Evolutionary conservation across 805 yeast species (phyloP), one percentile per base, ranked within the genome.

Genomic region (Yamadazyma phyllophila): DNA sequence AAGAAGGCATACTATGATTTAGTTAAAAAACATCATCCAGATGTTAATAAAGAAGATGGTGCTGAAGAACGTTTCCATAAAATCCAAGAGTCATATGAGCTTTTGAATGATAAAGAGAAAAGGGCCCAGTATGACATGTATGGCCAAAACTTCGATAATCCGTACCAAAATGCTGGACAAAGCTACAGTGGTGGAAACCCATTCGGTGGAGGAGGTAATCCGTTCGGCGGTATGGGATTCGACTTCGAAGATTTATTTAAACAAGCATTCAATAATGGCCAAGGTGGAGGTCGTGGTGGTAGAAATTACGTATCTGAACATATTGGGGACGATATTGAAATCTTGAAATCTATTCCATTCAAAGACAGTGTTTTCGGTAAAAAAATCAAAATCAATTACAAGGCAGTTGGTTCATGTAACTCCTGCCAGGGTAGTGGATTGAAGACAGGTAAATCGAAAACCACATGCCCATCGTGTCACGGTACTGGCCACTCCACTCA

Each of bases 21-120:
- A 52, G 99, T 97, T 12, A 94, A 94, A 66, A 80, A 92, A 63
- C 90, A 74, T 65, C 99, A 94, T 66, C 99, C 99, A 0, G 99
- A 94, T 70, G 88, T 94, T 37, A 94, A 92, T 66, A 94, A 92
- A 66, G 97, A 88, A 52, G 78, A 80, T 20, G 92, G 79, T 14
- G 94, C 98, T 0, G 96, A 92, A 57, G 80, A 81, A 60, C 82
- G 82, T 64, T 94, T 94, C 70, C 98, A 94, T 60, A 88, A 87
- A 58, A 79, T 94, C 53, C 98, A 92, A 61, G 94, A 87, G 52
- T 95, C 97, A 1, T 94, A 95, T 61, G 99, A 94, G 66, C 80
- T 94, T 31, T 73, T 94, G 59, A 82, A 89, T 37, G 95, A 90
- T 62, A 86, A 88, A 44, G 80, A 79, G 15, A 92, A 92, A 74